These are phyloP conservation scores for Fraxinus floribunda DNA, from an alignment of 305 asterid species.

Conservation along the genomic window DNA sequence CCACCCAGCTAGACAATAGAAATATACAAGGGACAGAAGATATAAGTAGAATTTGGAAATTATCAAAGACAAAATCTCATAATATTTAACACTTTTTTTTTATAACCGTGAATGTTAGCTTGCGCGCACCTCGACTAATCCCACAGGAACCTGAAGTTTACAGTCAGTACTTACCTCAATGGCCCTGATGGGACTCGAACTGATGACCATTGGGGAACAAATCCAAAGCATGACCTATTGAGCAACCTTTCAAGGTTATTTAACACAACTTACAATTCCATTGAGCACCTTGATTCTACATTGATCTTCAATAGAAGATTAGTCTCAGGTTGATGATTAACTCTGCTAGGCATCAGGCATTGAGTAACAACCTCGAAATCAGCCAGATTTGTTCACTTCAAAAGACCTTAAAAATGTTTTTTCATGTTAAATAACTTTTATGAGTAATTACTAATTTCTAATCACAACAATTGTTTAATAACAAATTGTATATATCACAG, in stretches of 20 bases:
- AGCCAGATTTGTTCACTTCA: conserved; percentile 77
- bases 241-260: too few species aligned
- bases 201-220: too few species aligned
- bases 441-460: neutral
- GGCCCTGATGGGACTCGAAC: too few species aligned
- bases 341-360: conserved; percentile 65
- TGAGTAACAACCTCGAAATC: conserved; percentile 84
- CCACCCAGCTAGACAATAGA: conserved; percentile 71
- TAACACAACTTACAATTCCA: neutral
- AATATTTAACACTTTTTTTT: neutral
- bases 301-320: conserved; percentile 78
- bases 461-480: neutral
- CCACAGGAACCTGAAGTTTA: too few species aligned
- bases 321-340: conserved; percentile 74
- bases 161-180: too few species aligned
- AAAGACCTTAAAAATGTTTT: conserved; percentile 54
- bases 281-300: conserved; percentile 56
- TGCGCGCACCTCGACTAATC: too few species aligned
- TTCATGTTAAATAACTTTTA: conserved; percentile 1
- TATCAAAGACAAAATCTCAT: neutral
- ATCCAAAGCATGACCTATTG: too few species aligned
- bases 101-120: too few species aligned
- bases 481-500: conserved; percentile 50
- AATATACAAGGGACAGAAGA: neutral
- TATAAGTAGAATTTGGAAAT: neutral